phyloP scores from a whole-genome alignment of 257 asterid species.

The Striga asiatica region DNA sequence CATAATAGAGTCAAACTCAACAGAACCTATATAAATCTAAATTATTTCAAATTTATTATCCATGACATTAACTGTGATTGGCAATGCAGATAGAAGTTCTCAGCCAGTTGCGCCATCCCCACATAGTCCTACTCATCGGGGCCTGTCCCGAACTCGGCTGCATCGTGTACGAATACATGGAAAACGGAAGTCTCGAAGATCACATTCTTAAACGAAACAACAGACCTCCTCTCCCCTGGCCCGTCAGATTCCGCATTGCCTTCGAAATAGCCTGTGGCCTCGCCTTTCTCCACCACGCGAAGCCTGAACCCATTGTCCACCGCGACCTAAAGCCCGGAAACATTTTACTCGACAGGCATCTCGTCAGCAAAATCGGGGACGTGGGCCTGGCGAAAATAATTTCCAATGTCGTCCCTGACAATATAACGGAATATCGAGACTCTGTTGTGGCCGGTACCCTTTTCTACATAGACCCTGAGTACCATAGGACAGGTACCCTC shows the following conservation, averaged over 20 bases:
- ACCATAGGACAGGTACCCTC: conserved; percentile 79
- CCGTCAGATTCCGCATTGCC: conserved; percentile 55
- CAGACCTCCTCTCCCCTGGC: conserved; percentile 60
- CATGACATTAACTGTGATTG: background rate
- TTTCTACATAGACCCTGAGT: conserved; percentile 85
- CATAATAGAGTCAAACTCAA: too few species aligned
- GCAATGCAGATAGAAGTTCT: conserved; percentile 77
- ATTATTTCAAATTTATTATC: too few species aligned
- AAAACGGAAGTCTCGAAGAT: conserved; percentile 72
- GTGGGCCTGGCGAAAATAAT: conserved; percentile 78
- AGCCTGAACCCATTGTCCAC: conserved; percentile 74
- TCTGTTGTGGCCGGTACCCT: conserved; percentile 76
- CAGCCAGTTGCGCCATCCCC: conserved; percentile 71
- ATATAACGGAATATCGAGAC: conserved; percentile 57
- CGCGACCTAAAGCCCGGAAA: conserved; percentile 91
- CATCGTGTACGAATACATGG: conserved; percentile 82
- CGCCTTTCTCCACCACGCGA: conserved; percentile 72
- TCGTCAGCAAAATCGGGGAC: conserved; percentile 66
- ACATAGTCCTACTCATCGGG: conserved; percentile 63
- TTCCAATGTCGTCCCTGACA: conserved; percentile 58
- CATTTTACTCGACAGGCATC: conserved; percentile 57
- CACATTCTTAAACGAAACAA: conserved; percentile 30
- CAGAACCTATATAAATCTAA: too few species aligned
- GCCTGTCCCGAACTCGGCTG: conserved; percentile 82
- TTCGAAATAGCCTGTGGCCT: conserved; percentile 86